Base-by-base conservation (phyloP, 257 asterid genomes). In the Fraxinus excelsior region DNA sequence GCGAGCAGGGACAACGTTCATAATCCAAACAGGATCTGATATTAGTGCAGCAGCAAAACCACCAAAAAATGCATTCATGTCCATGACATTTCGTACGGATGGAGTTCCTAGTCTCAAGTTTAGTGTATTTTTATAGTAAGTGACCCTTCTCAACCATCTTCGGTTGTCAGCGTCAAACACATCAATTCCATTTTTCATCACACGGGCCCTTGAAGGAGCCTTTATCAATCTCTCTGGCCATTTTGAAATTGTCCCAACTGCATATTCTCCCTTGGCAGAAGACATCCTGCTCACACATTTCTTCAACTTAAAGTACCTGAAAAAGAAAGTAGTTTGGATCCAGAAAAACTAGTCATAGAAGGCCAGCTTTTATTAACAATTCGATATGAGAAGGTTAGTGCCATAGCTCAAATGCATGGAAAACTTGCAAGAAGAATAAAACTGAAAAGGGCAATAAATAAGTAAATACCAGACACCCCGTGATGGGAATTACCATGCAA, bases 31-130 rank as follows among this genome's bases (percentile, higher is more conserved):
- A 71, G 97, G 97, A 85, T 92, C 95, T 38, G 91, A 83, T 65
- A 81, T 40, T 60, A 96, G 74, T 67, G 97, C 93, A 7, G 97
- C 91, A 32, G 98, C 98, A 90, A 96, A 96, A 49, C 99, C 97
- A 82, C 99, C 97, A 74, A 96, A 93, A 80, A 91, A 86, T 5
- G 99, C 99, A 69, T 96, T 94, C 99, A 93, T 92, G 89, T 96
- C 99, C 99, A 96, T 90, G 82, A 91, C 92, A 74, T 96, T 96
- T 64, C 99, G 90, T 75, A 96, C 74, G 28, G 95, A 85, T 70
- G 98, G 81, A 71, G 96, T 89, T 79, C 99, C 98, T 60, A 96
- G 75, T 80, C 91, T 89, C 71, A 96, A 67, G 79, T 90, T 86
- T 42, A 96, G 81, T 7, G 92, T 82, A 66, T 82, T 88, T 81